Percentiles rank a stretch among this genome's conserved stretches.
Evolutionary conservation across 345 rosid species (phyloP).

Genomic region (Gossypium anomalum): DNA sequence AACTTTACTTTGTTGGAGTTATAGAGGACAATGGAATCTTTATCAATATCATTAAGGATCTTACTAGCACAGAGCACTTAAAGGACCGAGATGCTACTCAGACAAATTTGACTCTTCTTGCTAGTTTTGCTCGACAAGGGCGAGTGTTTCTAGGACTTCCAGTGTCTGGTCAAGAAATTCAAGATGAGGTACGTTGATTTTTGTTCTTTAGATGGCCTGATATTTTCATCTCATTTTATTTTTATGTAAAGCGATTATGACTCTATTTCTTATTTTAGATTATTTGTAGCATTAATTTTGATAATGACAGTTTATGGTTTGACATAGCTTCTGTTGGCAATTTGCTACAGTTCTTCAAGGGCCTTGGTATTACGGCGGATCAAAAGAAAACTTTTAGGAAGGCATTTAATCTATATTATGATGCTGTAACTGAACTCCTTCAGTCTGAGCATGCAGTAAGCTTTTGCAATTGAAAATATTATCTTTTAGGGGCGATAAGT

Average conservation of each 20-base stretch:
- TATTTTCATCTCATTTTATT: not conserved
- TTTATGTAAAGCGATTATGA: not conserved
- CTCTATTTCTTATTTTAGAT: not conserved
- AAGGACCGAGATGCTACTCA: conserved; percentile 93
- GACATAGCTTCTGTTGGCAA: conserved; percentile 25
- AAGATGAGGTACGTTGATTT: conserved; percentile 62
- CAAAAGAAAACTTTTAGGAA: conserved; percentile 81
- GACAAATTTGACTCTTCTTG: conserved; percentile 85
- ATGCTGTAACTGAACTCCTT: conserved; percentile 79
- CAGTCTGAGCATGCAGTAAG: conserved; percentile 89
- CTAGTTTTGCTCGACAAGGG: conserved; percentile 97
- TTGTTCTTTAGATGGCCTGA: not conserved
- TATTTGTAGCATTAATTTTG: not conserved
- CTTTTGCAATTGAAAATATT: conserved; percentile 12
- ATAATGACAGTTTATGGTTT: not conserved
- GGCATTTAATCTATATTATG: conserved; percentile 74
- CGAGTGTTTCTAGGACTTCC: conserved; percentile 89
- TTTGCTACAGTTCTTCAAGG: conserved; percentile 68
- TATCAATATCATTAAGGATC: conserved; percentile 81
- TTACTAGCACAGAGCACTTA: conserved; percentile 67
- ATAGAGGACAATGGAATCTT: conserved; percentile 74
- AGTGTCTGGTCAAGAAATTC: conserved; percentile 74
- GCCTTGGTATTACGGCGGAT: conserved; percentile 71
- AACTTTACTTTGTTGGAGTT: conserved; percentile 92
- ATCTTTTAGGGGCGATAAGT: not conserved